Percentiles rank a stretch among this genome's conserved stretches.
These are phyloP conservation scores for Chenopodium formosanum DNA, from an alignment of 148 eudicot genomes.

Conservation along the genomic window DNA sequence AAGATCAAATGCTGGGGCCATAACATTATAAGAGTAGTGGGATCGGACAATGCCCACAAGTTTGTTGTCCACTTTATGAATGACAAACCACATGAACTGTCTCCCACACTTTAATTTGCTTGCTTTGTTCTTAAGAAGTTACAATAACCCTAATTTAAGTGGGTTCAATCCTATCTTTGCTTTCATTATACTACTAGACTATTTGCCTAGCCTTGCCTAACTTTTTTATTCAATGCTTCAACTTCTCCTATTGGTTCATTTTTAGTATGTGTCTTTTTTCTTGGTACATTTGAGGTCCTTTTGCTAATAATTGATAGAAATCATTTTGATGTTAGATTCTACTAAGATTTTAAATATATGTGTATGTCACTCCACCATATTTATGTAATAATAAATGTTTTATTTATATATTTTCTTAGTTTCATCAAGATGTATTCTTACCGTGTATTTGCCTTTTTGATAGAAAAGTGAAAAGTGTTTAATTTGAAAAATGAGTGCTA, in stretches of 20 bases:
- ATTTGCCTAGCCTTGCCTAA: conserved; percentile 18
- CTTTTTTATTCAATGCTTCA: conserved; percentile 5
- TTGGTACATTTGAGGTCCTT: not conserved
- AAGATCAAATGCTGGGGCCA: conserved; percentile 11
- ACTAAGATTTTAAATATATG: not conserved
- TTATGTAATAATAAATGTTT: too few species aligned
- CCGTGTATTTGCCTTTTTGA: too few species aligned
- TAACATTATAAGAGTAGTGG: conserved; percentile 13
- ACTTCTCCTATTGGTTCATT: not conserved
- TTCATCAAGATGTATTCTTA: too few species aligned
- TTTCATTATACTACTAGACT: conserved; percentile 1
- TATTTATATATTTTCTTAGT: too few species aligned
- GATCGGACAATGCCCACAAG: conserved; percentile 24
- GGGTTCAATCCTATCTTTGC: conserved; percentile 13
- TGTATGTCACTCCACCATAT: too few species aligned
- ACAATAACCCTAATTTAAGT: not conserved
- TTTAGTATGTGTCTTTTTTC: too few species aligned
- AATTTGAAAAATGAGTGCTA: too few species aligned
- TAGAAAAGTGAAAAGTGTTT: too few species aligned
- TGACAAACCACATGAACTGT: conserved; percentile 43
- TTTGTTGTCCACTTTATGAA: conserved; percentile 24
- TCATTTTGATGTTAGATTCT: too few species aligned
- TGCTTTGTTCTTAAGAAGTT: conserved; percentile 27
- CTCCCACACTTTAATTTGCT: conserved; percentile 33
- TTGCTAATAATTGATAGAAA: not conserved